Base-by-base conservation (phyloP, 768 basidiomycete species). In the Russula olivacea region DNA sequence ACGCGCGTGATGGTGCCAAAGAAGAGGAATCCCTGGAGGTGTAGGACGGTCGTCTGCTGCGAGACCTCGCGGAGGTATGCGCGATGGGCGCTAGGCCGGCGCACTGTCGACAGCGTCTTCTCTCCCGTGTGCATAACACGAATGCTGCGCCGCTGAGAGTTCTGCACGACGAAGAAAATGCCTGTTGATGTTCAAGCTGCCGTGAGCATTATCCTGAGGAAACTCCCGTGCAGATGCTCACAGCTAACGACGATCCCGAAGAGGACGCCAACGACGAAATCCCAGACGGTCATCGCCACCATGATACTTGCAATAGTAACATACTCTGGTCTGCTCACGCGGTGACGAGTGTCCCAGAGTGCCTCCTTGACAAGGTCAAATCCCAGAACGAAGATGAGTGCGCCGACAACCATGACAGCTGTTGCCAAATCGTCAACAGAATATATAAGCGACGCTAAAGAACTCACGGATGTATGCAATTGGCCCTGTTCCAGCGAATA, bases 101-200 rank as follows among this genome's bases (percentile, higher is more conserved):
- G 85, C 4, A 98, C 96, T 1, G 94, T 92, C 2, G 94, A 97
- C 72, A 93, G 85, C 0, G 89, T 88, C 0, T 86, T 82, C 55
- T 91, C 86, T 0, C 95, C 95, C 2, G 87, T 87, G 72, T 91
- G 86, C 41, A 93, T 80, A 0, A 87, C 82, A 10, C 96, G 84
- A 64, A 99, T 93, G 66, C 93, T 92, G 50, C 83, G 76, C 17
- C 91, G 74, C 68, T 88, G 89, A 0, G 94, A 97, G 63, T 91
- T 96, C 70, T 96, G 92, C 2, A 98, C 81, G n/a, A 99, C 96
- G 70, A 99, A 99, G 77, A 96, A 97, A 74, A 98, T 80, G 69
- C 88, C 91, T 91, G 60, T 4, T 54, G 23, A 40, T 17, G 34
- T n/a, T 23, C 19, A 25, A 15, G 21, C 45, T 10, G 55, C 12